These are phyloP conservation scores for Hemileccinum impolitum DNA, from an alignment of 768 basidiomycete genomes.

Conservation along the genomic window DNA sequence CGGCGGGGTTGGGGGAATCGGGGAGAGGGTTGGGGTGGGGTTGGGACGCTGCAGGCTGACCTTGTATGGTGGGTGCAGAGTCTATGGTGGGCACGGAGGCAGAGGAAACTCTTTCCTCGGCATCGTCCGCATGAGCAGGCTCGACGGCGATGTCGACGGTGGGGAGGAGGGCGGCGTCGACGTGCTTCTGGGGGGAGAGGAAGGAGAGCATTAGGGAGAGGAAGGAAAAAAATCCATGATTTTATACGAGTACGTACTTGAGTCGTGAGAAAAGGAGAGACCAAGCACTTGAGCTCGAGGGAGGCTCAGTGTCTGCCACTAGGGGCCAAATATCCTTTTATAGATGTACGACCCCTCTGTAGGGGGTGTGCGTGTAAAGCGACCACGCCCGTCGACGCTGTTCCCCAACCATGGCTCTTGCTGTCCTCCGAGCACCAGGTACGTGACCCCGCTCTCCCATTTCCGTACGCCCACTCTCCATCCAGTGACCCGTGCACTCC, in stretches of 20 bases:
- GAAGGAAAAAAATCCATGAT: too few species aligned
- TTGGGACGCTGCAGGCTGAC: conserved; percentile 1
- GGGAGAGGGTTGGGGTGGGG: conserved; percentile 9
- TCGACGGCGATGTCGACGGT: conserved; percentile 3
- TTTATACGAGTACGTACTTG: too few species aligned
- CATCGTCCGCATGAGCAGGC: neutral
- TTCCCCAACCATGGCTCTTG: conserved; percentile 42
- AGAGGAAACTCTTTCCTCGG: conserved; percentile 14
- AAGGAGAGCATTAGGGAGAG: neutral
- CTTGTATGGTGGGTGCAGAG: conserved; percentile 25
- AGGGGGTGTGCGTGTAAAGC: conserved; percentile 8
- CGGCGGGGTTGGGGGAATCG: conserved; percentile 15
- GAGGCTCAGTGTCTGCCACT: too few species aligned
- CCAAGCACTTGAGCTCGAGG: too few species aligned
- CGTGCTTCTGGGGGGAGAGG: conserved; percentile 10
- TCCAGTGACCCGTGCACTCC: conserved; percentile 37
- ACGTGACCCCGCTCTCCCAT: too few species aligned
- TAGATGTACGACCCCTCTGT: conserved; percentile 2
- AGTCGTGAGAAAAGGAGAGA: too few species aligned
- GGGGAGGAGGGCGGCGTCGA: neutral
- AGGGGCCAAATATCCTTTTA: conserved; percentile 4
- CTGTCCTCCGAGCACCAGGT: conserved; percentile 37
- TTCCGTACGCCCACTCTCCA: too few species aligned
- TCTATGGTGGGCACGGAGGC: conserved; percentile 22
- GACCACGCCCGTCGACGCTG: neutral